Base-by-base conservation (phyloP, 2,329 filamentous ascomycete genomes). In the Claviceps monticola region DNA sequence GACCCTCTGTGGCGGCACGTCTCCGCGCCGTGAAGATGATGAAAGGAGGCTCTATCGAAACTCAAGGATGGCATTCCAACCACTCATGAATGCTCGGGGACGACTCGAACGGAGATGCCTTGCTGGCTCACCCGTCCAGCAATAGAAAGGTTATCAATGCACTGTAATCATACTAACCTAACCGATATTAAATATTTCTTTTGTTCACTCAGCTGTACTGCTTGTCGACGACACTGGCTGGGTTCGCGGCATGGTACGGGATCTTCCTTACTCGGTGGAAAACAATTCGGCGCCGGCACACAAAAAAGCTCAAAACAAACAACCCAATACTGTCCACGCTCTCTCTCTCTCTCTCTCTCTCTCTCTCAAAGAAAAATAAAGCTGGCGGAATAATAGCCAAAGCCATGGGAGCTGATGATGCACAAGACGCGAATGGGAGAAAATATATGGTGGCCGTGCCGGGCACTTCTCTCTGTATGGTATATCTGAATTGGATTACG, bases 121-220 rank as follows among this genome's bases (percentile, higher is more conserved):
- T 34, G 19, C 46, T 46, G 41, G 41, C 26, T 21, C 17, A 42
- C 9, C 17, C 38, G 39, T 16, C 17, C 42, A 52, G 46, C 39
- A 19, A 38, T 41, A 34, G 34, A 39, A 41, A 16, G 21, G 26
- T 23, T 36, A 52, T 19, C 41, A 41, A 14, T 46, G 36, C 36
- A 52, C 47, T 52, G 51, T 52, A 52, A 46, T 52, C 42, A 52
- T 52, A 52, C 41, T 52, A 45, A 46, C 41, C 41, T 49, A 45
- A 46, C 41, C 43, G 43, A 26, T 34, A n/a, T 42, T 49, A 49
- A 44, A 43, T 38, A 29, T 41, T 52, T 23, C 26, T 36, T 49
- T 43, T 11, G 29, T 41, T 29, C 11, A 21, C 34, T 46, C 17
- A n/a, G 8, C 17, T 45, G 23, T 36, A 45, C 41, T 16, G 13